A percentile compares a stretch with the other conserved stretches of the same genome.
Conservation (phyloP, 2,329 filamentous ascomycete species). For the Fusarium goolgardi region DNA sequence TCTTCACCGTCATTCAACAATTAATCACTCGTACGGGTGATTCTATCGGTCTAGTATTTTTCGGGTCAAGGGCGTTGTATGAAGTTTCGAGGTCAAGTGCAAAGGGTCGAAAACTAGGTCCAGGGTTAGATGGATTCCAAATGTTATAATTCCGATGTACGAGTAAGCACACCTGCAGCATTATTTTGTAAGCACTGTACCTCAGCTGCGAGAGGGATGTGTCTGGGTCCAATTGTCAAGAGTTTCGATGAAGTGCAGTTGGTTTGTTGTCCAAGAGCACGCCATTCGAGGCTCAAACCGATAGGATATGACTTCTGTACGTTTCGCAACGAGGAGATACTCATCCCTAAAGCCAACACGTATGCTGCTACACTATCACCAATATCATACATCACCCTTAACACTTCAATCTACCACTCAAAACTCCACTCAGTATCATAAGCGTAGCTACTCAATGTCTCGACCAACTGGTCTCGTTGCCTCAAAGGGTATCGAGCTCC, state of each 20-base stretch:
- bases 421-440: neutral
- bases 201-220: neutral
- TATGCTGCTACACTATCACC: neutral
- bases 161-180: slow-evolving; percentile 17
- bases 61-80: neutral
- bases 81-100: neutral
- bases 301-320: slow-evolving; percentile 7
- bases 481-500: slow-evolving; percentile 72
- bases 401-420: neutral
- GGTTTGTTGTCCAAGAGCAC: neutral
- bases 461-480: slow-evolving; percentile 66
- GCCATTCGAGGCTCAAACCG: neutral
- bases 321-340: neutral
- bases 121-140: slow-evolving; percentile 4
- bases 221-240: neutral
- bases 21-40: too few relatives aligned
- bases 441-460: slow-evolving; percentile 42
- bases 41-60: accelerated
- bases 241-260: neutral
- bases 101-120: neutral
- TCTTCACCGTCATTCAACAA: too few relatives aligned
- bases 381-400: neutral
- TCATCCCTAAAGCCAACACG: neutral
- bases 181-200: neutral
- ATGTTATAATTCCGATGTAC: slow-evolving; percentile 13